phyloP scores from a whole-genome alignment of 1,284 basidiomycete species.

The Tremellales sp. region DNA sequence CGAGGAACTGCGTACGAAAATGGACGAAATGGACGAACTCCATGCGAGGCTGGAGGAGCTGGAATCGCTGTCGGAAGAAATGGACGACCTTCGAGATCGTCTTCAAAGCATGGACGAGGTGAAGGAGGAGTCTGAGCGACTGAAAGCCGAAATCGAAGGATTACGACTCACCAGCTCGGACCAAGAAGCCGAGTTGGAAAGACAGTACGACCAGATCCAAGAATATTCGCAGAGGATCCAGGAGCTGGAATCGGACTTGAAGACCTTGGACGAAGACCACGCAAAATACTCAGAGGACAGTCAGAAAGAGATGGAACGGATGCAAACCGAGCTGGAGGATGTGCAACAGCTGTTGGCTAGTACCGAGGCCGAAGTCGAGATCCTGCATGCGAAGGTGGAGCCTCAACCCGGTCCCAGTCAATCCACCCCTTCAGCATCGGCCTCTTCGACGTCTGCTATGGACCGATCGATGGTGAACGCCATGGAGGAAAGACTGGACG shows the following conservation, averaged over 20 bases:
- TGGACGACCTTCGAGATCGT: slow-evolving; percentile 3
- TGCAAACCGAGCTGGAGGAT: no score
- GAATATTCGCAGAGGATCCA: slow-evolving; percentile 10
- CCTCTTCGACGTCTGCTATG: no score
- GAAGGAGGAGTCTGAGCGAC: slow-evolving; percentile 3
- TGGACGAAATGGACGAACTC: neutral
- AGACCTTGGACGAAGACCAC: no score
- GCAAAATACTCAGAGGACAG: no score
- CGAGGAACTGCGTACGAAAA: slow-evolving; percentile 2
- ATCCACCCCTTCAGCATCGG: no score
- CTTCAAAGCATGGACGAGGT: neutral
- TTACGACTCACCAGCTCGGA: slow-evolving; percentile 4
- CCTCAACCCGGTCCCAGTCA: no score
- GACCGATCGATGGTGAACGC: slow-evolving; percentile 44
- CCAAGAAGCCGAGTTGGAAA: slow-evolving; percentile 13
- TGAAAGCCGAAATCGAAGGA: neutral
- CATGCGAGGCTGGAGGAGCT: slow-evolving; percentile 5
- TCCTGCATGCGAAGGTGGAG: no score
- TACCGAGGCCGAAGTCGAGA: no score
- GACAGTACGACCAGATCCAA: slow-evolving; percentile 19
- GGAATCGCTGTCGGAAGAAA: slow-evolving; percentile 5
- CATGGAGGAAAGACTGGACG: slow-evolving; percentile 72
- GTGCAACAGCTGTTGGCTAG: no score
- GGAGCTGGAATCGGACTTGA: slow-evolving; percentile 24
- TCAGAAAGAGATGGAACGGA: slow-evolving; percentile 21